Percentiles rank a stretch among this genome's conserved stretches.
Conservation (phyloP, 2,329 filamentous ascomycete species). For the Paecilomyces niveus region DNA sequence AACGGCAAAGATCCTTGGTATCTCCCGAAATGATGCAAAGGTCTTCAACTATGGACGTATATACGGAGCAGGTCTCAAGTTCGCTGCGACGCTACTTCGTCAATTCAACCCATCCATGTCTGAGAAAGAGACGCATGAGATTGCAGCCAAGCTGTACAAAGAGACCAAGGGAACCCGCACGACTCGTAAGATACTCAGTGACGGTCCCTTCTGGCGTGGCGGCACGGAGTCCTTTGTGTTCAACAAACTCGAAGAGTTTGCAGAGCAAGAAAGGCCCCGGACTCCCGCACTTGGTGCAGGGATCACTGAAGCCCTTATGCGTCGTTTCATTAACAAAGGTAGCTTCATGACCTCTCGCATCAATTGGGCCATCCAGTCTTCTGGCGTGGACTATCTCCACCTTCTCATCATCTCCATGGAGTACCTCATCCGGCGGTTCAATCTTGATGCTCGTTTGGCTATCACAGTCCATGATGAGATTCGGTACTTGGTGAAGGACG, state of each 20-base stretch:
- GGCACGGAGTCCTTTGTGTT: conserved; percentile 97
- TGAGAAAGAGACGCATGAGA: conserved; percentile 68
- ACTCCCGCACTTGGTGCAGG: conserved; percentile 91
- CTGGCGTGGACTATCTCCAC: conserved; percentile 93
- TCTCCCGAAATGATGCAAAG: conserved; percentile 91
- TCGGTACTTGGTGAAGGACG: conserved; percentile 76
- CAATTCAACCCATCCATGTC: conserved; percentile 87
- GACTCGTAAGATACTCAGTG: conserved; percentile 61
- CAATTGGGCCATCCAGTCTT: conserved; percentile 98
- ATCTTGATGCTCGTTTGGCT: conserved; percentile 73
- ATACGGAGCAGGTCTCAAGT: conserved; percentile 93
- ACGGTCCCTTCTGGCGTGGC: conserved; percentile 83
- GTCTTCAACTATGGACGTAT: conserved; percentile 99
- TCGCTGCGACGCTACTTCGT: conserved; percentile 78
- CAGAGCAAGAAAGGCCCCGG: conserved; percentile 81
- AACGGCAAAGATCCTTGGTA: conserved; percentile 84
- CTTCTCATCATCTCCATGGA: conserved; percentile 92
- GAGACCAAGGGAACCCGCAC: conserved; percentile 89
- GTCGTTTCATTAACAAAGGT: conserved; percentile 76
- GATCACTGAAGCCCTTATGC: conserved; percentile 92
- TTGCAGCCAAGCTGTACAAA: conserved; percentile 73
- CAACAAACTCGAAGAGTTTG: conserved; percentile 96
- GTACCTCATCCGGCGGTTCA: conserved; percentile 78
- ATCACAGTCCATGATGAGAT: conserved; percentile 99
- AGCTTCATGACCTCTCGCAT: conserved; percentile 94